Conservation (phyloP, 176 grass and related monocot genomes). For the Thinopyrum elongatum region DNA sequence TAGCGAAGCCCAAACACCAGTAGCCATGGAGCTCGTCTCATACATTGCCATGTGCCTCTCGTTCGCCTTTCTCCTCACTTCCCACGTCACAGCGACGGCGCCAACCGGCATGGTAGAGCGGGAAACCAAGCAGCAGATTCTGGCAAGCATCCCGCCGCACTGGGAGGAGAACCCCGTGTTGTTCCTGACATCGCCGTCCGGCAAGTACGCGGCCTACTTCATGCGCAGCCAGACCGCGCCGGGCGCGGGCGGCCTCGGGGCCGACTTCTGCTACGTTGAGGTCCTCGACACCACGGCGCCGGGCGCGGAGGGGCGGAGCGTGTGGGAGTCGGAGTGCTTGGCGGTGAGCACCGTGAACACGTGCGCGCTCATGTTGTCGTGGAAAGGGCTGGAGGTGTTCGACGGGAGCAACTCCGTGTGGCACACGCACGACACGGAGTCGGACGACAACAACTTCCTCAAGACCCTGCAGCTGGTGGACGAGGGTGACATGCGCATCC, state of each 20-base stretch:
- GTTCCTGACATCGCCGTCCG: slow-evolving; percentile 71
- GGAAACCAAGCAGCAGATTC: slow-evolving; percentile 81
- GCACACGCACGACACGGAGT: slow-evolving; percentile 57
- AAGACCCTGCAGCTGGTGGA: slow-evolving; percentile 77
- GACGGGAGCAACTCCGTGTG: slow-evolving; percentile 82
- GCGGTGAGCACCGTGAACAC: slow-evolving; percentile 69
- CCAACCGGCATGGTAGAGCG: slow-evolving; percentile 55
- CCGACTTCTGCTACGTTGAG: slow-evolving; percentile 91
- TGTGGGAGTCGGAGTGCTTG: slow-evolving; percentile 96
- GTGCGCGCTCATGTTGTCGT: slow-evolving; percentile 73
- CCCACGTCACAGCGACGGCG: background rate
- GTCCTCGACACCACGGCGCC: slow-evolving; percentile 51
- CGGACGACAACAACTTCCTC: slow-evolving; percentile 52
- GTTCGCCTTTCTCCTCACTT: slow-evolving; percentile 14
- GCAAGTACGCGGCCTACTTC: slow-evolving; percentile 70
- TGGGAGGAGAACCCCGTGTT: slow-evolving; percentile 45
- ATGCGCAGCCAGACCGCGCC: slow-evolving; percentile 49
- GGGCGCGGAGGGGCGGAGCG: slow-evolving; percentile 42
- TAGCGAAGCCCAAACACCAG: background rate
- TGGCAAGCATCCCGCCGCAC: slow-evolving; percentile 69
- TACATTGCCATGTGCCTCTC: slow-evolving; percentile 16
- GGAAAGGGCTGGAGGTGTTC: slow-evolving; percentile 80
- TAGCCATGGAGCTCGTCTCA: slow-evolving; percentile 27
- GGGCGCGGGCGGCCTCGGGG: slow-evolving; percentile 70
- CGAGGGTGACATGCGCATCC: slow-evolving; percentile 94